Percentiles rank a stretch among this genome's conserved stretches.
phyloP scores from a whole-genome alignment of 2,329 filamentous ascomycete species.

The Aureobasidium sp. region DNA sequence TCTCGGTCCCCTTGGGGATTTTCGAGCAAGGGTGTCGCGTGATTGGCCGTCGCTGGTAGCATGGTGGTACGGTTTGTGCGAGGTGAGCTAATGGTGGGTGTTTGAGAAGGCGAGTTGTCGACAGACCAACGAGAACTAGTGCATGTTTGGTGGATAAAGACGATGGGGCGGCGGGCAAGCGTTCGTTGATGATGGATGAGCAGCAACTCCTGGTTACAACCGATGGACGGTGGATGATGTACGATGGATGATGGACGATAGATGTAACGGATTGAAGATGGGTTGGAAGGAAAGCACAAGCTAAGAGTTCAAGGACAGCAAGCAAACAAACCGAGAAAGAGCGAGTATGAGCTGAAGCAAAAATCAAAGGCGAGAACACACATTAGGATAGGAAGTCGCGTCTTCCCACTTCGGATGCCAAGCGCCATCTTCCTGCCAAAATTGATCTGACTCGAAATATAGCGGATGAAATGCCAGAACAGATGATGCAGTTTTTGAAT shows the following conservation, averaged over 20 bases:
- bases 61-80: neutral
- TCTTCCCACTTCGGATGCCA: neutral
- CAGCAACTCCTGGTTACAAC: neutral
- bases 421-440: neutral
- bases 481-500: neutral
- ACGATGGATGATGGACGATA: neutral
- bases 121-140: neutral
- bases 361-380: neutral
- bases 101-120: neutral
- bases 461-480: neutral
- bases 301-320: neutral
- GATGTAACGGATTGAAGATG: neutral
- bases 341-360: too few species aligned
- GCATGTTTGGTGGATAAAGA: neutral
- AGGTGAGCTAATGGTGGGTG: neutral
- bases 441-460: neutral
- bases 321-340: neutral
- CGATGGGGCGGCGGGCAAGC: neutral
- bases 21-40: neutral
- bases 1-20: neutral
- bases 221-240: neutral
- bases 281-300: neutral
- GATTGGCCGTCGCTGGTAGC: neutral
- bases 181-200: neutral
- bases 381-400: neutral